A percentile compares a stretch with the other conserved stretches of the same genome.
phyloP scores from a whole-genome alignment of 2,329 filamentous ascomycete genomes.

The Rachicladosporium sp. region DNA sequence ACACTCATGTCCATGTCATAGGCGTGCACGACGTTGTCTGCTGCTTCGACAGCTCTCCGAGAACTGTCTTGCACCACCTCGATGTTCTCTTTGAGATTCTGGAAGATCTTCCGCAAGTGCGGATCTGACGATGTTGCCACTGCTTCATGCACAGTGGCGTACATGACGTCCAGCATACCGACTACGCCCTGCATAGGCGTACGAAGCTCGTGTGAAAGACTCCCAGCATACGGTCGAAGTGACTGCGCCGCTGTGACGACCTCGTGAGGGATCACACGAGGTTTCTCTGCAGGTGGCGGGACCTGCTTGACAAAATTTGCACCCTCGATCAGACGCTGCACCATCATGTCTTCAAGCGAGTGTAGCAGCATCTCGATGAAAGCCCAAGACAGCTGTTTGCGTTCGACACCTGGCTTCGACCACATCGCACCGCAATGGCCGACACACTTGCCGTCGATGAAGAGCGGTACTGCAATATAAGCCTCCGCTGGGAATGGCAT shows the following conservation, averaged over 20 bases:
- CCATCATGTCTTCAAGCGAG: constrained; percentile 54
- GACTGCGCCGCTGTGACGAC: constrained; percentile 49
- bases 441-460: constrained; percentile 52
- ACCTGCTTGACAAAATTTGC: constrained; percentile 31
- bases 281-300: constrained; percentile 15
- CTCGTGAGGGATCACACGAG: constrained; percentile 39
- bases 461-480: constrained; percentile 55
- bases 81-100: constrained; percentile 54
- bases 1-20: constrained; percentile 66
- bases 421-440: constrained; percentile 63
- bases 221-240: constrained; percentile 59
- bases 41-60: constrained; percentile 57
- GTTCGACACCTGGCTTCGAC: constrained; percentile 49
- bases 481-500: constrained; percentile 52
- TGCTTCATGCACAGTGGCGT: constrained; percentile 57
- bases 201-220: constrained; percentile 57
- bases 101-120: constrained; percentile 43
- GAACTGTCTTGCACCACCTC: constrained; percentile 63
- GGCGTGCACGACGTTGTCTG: constrained; percentile 63
- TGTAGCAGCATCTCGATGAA: constrained; percentile 57
- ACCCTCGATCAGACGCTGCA: constrained; percentile 44
- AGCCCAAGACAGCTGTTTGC: constrained; percentile 48
- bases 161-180: constrained; percentile 66
- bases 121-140: constrained; percentile 42
- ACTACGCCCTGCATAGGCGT: constrained; percentile 68